A percentile compares a stretch with the other conserved stretches of the same genome.
phyloP scores from a whole-genome alignment of 805 yeast species.

The Pichia exigua region DNA sequence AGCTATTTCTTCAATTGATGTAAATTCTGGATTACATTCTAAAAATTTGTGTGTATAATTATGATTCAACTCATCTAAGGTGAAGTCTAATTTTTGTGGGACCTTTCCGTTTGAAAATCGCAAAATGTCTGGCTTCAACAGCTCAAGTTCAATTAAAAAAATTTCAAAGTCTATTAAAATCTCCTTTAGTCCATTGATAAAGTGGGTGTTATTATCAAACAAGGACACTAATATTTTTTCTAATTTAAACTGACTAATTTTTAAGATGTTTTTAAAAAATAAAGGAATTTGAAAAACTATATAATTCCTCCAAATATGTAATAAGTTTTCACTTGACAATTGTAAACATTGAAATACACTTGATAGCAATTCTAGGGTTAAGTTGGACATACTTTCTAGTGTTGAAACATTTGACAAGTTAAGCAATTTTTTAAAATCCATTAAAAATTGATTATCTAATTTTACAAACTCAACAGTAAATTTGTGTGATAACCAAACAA shows the following conservation, averaged over 20 bases:
- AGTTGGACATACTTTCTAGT: slow-evolving; percentile 23
- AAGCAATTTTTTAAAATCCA: slow-evolving; percentile 22
- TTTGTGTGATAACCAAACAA: slow-evolving; percentile 27
- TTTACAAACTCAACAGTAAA: slow-evolving; percentile 19
- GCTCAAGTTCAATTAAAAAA: slow-evolving; percentile 17
- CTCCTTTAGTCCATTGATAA: slow-evolving; percentile 4
- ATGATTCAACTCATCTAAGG: slow-evolving; percentile 11
- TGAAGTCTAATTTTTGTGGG: not conserved
- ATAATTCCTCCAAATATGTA: slow-evolving; percentile 22
- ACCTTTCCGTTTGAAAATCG: not conserved
- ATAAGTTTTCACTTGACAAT: slow-evolving; percentile 16
- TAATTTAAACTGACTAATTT: slow-evolving; percentile 25
- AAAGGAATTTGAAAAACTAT: slow-evolving; percentile 22
- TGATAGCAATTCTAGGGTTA: slow-evolving; percentile 23
- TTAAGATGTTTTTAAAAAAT: slow-evolving; percentile 18
- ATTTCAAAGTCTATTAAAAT: slow-evolving; percentile 15
- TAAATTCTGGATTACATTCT: slow-evolving; percentile 41
- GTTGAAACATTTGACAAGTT: slow-evolving; percentile 25
- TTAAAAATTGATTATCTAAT: slow-evolving; percentile 20
- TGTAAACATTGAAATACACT: slow-evolving; percentile 23
- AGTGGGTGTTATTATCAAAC: slow-evolving; percentile 13
- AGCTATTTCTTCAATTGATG: slow-evolving; percentile 44
- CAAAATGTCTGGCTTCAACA: slow-evolving; percentile 12
- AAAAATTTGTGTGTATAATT: slow-evolving; percentile 19
- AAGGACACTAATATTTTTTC: slow-evolving; percentile 16